Evolutionary conservation across 139 green algal genomes (phyloP), one percentile per base, ranked within the genome.

Genomic region (Tetradesmus obliquus): DNA sequence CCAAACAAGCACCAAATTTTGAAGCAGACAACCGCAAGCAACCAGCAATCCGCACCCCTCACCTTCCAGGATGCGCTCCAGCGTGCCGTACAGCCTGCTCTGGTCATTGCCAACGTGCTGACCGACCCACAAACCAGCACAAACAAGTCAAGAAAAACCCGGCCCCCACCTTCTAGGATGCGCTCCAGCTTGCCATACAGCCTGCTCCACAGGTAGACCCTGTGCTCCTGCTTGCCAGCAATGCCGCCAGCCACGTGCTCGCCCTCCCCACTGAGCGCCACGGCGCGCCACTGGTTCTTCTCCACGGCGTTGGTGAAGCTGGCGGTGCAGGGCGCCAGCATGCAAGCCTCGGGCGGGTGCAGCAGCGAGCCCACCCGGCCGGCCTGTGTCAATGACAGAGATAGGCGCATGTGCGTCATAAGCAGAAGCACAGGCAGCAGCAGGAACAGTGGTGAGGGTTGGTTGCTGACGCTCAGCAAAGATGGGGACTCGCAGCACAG

Each of bases 91-190:
- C n/a, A n/a, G n/a, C n/a, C n/a, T n/a, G n/a, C n/a, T n/a, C n/a
- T n/a, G n/a, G n/a, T n/a, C n/a, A n/a, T n/a, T n/a, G n/a, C n/a
- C n/a, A n/a, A n/a, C n/a, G n/a, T n/a, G n/a, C n/a, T n/a, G n/a
- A n/a, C n/a, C n/a, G n/a, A n/a, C n/a, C n/a, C n/a, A n/a, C n/a
- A n/a, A n/a, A n/a, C n/a, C n/a, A n/a, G n/a, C n/a, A n/a, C n/a
- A n/a, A n/a, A n/a, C n/a, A n/a, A n/a, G n/a, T n/a, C n/a, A n/a
- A n/a, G n/a, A n/a, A n/a, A n/a, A n/a, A n/a, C n/a, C n/a, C n/a
- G n/a, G n/a, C 5, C 7, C 91, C 12, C 88, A 95, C 97, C 96
- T 89, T 98, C 95, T 58, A 99, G 93, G 51, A 98, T 96, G 1
- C 92, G 82, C 84, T 96, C 95, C 91, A 98, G 93, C 79, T 96